Evolutionary conservation across 306 rosid genomes (phyloP).

Genomic region (Fagus crenata): DNA sequence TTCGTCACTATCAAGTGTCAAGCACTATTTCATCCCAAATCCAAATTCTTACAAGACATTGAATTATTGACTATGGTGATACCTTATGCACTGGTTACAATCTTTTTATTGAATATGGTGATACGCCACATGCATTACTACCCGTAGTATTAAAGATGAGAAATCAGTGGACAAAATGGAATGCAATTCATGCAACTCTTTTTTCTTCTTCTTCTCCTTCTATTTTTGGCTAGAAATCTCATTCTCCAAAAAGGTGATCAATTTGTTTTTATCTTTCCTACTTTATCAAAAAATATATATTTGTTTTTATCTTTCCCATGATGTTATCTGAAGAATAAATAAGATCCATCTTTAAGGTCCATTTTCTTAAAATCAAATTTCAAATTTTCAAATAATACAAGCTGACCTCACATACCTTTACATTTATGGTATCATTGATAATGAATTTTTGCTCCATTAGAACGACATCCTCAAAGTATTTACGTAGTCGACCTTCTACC

Average conservation of each 20-base stretch:
- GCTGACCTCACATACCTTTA: conserved; percentile 56
- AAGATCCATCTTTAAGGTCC: not conserved
- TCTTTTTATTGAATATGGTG: too few species aligned
- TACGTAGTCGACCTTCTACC: conserved; percentile 92
- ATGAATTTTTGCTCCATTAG: conserved; percentile 87
- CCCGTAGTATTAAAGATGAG: too few species aligned
- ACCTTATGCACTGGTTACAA: too few species aligned
- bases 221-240: too few species aligned
- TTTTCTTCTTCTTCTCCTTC: too few species aligned
- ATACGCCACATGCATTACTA: too few species aligned
- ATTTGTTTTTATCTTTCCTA: not conserved
- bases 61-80: too few species aligned
- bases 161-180: too few species aligned
- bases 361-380: not conserved
- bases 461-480: conserved; percentile 89
- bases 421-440: conserved; percentile 58
- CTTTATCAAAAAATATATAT: not conserved
- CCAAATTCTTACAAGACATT: too few species aligned
- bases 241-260: not conserved
- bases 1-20: too few species aligned
- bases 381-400: not conserved
- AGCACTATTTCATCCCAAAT: too few species aligned
- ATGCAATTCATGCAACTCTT: too few species aligned
- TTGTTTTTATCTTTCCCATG: not conserved
- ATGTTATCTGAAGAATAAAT: not conserved